Evolutionary conservation across 164 flowering plant genomes (phyloP).

Genomic region (Liquidambar formosana): DNA sequence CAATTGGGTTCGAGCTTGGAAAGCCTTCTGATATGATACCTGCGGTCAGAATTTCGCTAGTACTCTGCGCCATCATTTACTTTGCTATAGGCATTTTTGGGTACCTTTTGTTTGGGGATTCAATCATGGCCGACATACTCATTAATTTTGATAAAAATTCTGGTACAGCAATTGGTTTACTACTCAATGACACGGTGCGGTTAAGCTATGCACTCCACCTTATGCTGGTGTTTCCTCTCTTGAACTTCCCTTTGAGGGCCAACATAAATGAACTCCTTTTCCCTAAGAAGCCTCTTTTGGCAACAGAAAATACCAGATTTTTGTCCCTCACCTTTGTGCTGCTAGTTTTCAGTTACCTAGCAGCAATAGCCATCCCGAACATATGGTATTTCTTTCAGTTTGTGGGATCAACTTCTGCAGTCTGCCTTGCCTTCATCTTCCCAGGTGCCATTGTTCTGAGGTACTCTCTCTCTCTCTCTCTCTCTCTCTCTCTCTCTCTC

Average conservation of each 20-base stretch:
- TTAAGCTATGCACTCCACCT: constrained; percentile 88
- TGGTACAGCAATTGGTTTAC: constrained; percentile 34
- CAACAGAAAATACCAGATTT: constrained; percentile 49
- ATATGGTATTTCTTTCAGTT: constrained; percentile 94
- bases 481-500: background rate
- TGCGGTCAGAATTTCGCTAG: constrained; percentile 63
- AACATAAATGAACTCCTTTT: constrained; percentile 74
- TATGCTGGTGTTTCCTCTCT: constrained; percentile 79
- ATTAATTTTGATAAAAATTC: constrained; percentile 66
- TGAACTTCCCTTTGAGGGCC: constrained; percentile 72
- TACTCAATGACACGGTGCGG: constrained; percentile 66
- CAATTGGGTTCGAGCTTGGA: constrained; percentile 64
- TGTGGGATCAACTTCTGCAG: constrained; percentile 76
- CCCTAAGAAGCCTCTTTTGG: constrained; percentile 42
- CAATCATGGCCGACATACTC: constrained; percentile 66
- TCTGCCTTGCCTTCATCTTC: constrained; percentile 76
- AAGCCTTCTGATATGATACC: constrained; percentile 56
- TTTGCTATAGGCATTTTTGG: constrained; percentile 71
- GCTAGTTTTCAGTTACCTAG: constrained; percentile 46
- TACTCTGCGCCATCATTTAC: constrained; percentile 68
- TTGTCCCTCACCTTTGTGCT: constrained; percentile 42
- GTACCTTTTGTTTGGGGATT: constrained; percentile 83
- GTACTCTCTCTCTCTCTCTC: constrained; percentile 28
- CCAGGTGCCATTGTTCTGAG: constrained; percentile 85
- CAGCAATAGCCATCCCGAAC: constrained; percentile 69